These are phyloP conservation scores for Theileria sp. DNA, from an alignment of 169 alveolate genomes.

Conservation along the genomic window DNA sequence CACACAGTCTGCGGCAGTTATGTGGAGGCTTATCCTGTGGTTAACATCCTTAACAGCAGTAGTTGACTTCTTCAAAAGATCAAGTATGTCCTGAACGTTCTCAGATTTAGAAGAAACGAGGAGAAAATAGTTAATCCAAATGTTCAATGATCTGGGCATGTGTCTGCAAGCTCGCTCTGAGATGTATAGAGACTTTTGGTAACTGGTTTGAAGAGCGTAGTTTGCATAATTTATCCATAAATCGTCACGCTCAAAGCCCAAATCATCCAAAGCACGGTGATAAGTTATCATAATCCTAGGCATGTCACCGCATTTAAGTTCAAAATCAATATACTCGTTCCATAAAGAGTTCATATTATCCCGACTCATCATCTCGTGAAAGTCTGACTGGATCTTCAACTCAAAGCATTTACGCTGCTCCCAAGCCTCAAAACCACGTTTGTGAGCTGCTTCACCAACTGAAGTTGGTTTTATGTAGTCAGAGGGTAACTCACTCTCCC, in stretches of 20 bases:
- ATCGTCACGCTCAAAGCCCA: conserved; percentile 64
- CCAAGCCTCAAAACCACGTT: conserved; percentile 60
- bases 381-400: conserved; percentile 63
- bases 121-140: conserved; percentile 59
- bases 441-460: conserved; percentile 41
- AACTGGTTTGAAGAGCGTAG: conserved; percentile 27
- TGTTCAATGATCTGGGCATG: conserved; percentile 56
- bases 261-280: conserved; percentile 59
- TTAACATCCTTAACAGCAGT: conserved; percentile 49
- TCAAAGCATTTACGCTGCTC: conserved; percentile 64
- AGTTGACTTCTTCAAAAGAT: conserved; percentile 33
- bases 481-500: conserved; percentile 61
- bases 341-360: conserved; percentile 53
- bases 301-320: conserved; percentile 48
- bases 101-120: conserved; percentile 28
- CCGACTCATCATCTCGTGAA: conserved; percentile 58
- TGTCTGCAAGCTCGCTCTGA: conserved; percentile 53
- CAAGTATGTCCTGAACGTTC: conserved; percentile 36
- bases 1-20: conserved; percentile 66
- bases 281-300: conserved; percentile 49
- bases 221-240: conserved; percentile 54
- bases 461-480: conserved; percentile 34
- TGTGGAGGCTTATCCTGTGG: conserved; percentile 51
- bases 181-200: conserved; percentile 40
- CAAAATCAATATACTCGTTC: conserved; percentile 58